phyloP scores from a whole-genome alignment of 441 rosid species.

The Erodium chrysanthum region DNA sequence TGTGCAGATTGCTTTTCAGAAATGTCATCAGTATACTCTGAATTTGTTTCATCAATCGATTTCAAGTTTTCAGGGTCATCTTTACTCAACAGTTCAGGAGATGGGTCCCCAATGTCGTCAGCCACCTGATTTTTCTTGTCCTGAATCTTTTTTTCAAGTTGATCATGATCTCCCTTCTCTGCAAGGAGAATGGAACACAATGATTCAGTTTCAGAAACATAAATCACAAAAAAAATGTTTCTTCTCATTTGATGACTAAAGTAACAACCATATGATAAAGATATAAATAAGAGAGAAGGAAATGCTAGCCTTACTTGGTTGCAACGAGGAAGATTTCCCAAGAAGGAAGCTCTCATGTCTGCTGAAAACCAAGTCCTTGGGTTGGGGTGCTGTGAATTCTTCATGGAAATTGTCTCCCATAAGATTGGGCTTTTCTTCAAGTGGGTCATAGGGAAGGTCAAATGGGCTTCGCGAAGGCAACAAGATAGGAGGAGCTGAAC shows the following conservation, averaged over 20 bases:
- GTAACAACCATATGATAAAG: background rate
- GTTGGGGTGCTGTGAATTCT: conserved; percentile 39
- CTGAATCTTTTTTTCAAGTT: background rate
- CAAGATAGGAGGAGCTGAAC: conserved; percentile 79
- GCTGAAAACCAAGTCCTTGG: conserved; percentile 41
- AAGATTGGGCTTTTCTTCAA: conserved; percentile 72
- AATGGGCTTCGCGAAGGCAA: conserved; percentile 62
- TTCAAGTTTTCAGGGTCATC: background rate
- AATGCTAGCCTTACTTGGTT: conserved; percentile 23
- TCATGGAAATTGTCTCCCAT: conserved; percentile 52
- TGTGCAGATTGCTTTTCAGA: conserved; percentile 1
- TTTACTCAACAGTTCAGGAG: conserved; percentile 11
- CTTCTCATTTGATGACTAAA: background rate
- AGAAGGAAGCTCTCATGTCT: conserved; percentile 71
- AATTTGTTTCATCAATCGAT: background rate
- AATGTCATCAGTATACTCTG: background rate
- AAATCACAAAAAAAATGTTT: background rate
- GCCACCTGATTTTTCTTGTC: conserved; percentile 1
- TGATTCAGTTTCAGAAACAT: background rate
- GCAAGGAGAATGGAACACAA: background rate
- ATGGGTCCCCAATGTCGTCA: conserved; percentile 13
- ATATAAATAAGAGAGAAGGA: background rate
- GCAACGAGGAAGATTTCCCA: conserved; percentile 34
- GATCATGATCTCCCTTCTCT: conserved; percentile 23
- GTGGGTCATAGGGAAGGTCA: conserved; percentile 76